phyloP scores from a whole-genome alignment of 148 eudicot genomes.

The Silene uniflora region DNA sequence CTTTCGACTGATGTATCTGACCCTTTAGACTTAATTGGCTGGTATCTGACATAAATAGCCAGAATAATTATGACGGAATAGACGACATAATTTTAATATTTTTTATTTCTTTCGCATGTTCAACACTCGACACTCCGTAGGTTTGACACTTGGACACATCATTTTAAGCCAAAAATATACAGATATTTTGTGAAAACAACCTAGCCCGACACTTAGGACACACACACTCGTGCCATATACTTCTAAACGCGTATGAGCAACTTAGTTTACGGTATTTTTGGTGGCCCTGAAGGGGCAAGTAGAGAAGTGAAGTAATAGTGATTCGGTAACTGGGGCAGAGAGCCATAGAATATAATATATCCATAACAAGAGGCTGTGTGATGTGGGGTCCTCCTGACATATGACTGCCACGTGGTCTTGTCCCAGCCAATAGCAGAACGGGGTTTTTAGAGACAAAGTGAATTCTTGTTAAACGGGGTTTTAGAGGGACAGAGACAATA shows the following conservation, averaged over 20 bases:
- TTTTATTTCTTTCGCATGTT: not conserved
- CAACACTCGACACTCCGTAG: not conserved
- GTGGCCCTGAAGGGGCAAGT: slow-evolving; percentile 33
- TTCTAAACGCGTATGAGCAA: no score
- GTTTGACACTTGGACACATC: no score
- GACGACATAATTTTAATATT: slow-evolving; percentile 1
- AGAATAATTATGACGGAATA: slow-evolving; percentile 22
- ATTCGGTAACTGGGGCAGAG: slow-evolving; percentile 37
- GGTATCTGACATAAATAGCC: slow-evolving; percentile 32
- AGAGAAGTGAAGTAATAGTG: slow-evolving; percentile 30
- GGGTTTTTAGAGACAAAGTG: slow-evolving; percentile 29
- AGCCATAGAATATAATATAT: slow-evolving; percentile 42
- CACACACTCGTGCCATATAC: no score
- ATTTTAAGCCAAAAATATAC: no score
- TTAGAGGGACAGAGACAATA: slow-evolving; percentile 11
- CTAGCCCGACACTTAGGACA: no score
- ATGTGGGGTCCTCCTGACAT: slow-evolving; percentile 50
- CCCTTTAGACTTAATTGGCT: slow-evolving; percentile 23
- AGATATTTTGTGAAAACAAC: no score
- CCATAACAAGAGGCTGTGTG: slow-evolving; percentile 54
- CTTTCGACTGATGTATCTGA: slow-evolving; percentile 29
- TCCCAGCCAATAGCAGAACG: slow-evolving; percentile 28
- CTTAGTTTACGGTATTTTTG: slow-evolving; percentile 22
- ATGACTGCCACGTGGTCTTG: slow-evolving; percentile 36
- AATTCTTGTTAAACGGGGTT: slow-evolving; percentile 38